Evolutionary conservation across 2,329 filamentous ascomycete genomes (phyloP).

Genomic region (Trichophyton rubrum): DNA sequence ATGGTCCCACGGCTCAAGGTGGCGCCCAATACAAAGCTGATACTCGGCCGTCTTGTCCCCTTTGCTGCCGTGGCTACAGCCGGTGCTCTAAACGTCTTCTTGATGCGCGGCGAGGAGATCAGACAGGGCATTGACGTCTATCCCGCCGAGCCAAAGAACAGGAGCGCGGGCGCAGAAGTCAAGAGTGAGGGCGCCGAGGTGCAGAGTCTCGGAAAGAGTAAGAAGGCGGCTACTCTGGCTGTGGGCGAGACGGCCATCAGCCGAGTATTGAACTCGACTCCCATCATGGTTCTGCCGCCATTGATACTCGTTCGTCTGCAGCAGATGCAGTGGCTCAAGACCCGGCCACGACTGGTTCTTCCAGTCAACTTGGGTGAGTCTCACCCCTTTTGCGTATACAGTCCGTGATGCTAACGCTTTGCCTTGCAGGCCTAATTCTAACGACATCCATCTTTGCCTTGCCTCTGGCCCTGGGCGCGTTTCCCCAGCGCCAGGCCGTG

Average conservation of each 20-base stretch:
- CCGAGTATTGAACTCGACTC: constrained; percentile 83
- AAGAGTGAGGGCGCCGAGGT: constrained; percentile 54
- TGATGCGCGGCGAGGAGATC: constrained; percentile 97
- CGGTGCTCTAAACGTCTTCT: constrained; percentile 84
- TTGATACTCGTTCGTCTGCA: constrained; percentile 76
- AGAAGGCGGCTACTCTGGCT: constrained; percentile 74
- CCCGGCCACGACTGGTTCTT: constrained; percentile 60
- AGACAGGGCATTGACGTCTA: constrained; percentile 84
- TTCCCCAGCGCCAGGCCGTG: constrained; percentile 81
- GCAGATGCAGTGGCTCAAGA: constrained; percentile 67
- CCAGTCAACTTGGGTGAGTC: constrained; percentile 64
- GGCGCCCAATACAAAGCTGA: constrained; percentile 58
- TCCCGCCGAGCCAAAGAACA: constrained; percentile 59
- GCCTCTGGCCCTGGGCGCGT: constrained; percentile 78
- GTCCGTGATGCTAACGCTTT: neutral
- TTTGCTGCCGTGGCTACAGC: constrained; percentile 91
- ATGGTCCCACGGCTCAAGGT: constrained; percentile 71
- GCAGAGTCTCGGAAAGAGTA: constrained; percentile 68
- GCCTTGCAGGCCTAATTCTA: constrained; percentile 52
- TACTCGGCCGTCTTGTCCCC: constrained; percentile 78
- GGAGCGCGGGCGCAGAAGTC: constrained; percentile 45
- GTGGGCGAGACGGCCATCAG: constrained; percentile 88
- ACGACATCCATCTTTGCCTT: constrained; percentile 77
- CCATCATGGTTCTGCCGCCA: constrained; percentile 93
- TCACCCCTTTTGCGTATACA: neutral